A percentile compares a stretch with the other conserved stretches of the same genome.
Evolutionary conservation across 257 asterid genomes (phyloP).

Genomic region (Solanum rostratum): DNA sequence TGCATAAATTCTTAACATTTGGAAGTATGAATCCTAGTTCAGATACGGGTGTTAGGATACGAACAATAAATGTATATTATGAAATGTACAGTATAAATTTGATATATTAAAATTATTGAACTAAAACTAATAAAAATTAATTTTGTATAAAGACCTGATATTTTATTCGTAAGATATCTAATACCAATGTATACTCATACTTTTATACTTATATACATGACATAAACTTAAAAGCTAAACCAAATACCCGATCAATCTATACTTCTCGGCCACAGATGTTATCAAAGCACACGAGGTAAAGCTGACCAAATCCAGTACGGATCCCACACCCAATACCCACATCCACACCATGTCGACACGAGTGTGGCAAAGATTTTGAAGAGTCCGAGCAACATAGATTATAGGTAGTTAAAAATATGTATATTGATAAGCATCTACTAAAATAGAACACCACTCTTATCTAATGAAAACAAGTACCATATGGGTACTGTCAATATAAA

Average conservation of each 20-base stretch:
- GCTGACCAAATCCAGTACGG: not conserved
- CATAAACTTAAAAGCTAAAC: too few relatives aligned
- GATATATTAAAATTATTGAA: not conserved
- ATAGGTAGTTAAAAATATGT: not conserved
- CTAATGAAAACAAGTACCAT: not conserved
- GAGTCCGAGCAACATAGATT: not conserved
- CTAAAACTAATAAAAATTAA: not conserved
- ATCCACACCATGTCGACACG: not conserved
- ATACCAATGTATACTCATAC: not conserved
- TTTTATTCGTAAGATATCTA: not conserved
- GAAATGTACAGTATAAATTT: not conserved
- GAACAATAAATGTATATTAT: not conserved
- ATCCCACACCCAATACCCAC: not conserved
- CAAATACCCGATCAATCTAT: not conserved
- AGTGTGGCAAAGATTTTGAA: not conserved
- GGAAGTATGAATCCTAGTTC: not conserved
- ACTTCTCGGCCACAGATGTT: not conserved
- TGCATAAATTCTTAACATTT: not conserved
- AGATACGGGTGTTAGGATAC: not conserved
- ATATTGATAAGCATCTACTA: not conserved
- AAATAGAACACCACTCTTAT: not conserved
- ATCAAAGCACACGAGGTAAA: not conserved
- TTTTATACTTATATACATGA: not conserved
- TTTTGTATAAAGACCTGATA: not conserved
- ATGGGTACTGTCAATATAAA: not conserved